Conservation (phyloP, 345 rosid genomes). For the Reutealis trisperma region DNA sequence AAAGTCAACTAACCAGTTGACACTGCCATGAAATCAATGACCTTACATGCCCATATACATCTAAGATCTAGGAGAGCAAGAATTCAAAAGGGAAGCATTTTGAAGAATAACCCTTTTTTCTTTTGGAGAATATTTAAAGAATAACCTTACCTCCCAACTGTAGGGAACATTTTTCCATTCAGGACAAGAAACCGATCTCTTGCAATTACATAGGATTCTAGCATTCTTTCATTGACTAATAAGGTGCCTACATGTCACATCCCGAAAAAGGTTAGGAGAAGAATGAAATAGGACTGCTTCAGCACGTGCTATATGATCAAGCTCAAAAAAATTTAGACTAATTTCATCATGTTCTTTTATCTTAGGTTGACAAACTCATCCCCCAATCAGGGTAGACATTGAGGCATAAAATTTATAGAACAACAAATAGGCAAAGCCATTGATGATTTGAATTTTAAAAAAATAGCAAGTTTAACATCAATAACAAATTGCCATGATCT, state of each 20-base stretch:
- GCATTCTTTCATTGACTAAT: constrained; percentile 94
- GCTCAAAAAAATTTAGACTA: neutral
- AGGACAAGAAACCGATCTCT: constrained; percentile 91
- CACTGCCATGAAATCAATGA: too few species aligned
- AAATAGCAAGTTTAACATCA: neutral
- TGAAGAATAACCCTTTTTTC: too few species aligned
- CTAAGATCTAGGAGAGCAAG: neutral
- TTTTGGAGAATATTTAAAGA: neutral
- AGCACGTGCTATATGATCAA: neutral
- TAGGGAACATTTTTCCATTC: constrained; percentile 92
- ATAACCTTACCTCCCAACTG: constrained; percentile 75
- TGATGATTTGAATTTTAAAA: neutral
- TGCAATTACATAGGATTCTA: constrained; percentile 95
- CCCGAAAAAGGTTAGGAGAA: constrained; percentile 3
- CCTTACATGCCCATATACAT: neutral
- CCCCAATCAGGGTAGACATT: neutral
- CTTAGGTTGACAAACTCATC: neutral
- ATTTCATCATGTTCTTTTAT: constrained; percentile 7
- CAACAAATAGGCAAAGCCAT: neutral
- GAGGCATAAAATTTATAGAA: neutral
- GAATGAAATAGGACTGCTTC: constrained; percentile 5
- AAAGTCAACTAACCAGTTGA: too few species aligned
- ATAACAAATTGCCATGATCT: neutral
- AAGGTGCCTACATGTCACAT: constrained; percentile 67
- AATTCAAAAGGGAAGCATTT: neutral